A percentile compares a stretch with the other conserved stretches of the same genome.
phyloP scores from a whole-genome alignment of 2,329 filamentous ascomycete genomes.

The Beauveria medogensis region DNA sequence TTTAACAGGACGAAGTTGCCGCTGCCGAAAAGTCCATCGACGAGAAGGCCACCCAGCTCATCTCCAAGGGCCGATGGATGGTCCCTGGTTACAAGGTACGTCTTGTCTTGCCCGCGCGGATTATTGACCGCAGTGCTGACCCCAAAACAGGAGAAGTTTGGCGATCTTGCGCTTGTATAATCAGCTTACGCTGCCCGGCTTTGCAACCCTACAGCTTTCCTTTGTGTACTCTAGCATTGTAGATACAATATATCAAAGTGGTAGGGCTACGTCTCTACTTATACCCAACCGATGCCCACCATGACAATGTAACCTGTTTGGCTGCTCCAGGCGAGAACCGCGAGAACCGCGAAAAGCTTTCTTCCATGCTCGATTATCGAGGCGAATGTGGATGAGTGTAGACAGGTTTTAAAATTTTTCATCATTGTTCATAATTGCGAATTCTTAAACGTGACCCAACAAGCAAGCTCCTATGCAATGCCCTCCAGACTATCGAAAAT shows the following conservation, averaged over 20 bases:
- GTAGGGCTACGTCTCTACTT: constrained; percentile 25
- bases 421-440: not conserved
- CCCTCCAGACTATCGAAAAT: not conserved
- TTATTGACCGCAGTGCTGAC: constrained; percentile 34
- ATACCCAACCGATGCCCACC: constrained; percentile 16
- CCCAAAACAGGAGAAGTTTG: constrained; percentile 81
- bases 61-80: constrained; percentile 96
- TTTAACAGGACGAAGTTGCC: constrained; percentile 77
- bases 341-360: not conserved
- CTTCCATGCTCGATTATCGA: too few species aligned
- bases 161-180: constrained; percentile 92
- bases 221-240: constrained; percentile 64
- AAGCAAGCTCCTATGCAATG: constrained; percentile 6
- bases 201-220: constrained; percentile 32
- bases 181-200: constrained; percentile 28
- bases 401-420: not conserved
- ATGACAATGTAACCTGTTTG: not conserved
- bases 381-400: not conserved
- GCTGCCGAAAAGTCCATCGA: constrained; percentile 94
- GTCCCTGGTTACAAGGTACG: constrained; percentile 97
- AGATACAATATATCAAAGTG: constrained; percentile 45
- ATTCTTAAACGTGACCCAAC: not conserved
- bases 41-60: constrained; percentile 88
- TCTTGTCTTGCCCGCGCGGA: constrained; percentile 11
- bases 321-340: not conserved